phyloP scores from a whole-genome alignment of 805 yeast species.

The Starmerella floricola region DNA sequence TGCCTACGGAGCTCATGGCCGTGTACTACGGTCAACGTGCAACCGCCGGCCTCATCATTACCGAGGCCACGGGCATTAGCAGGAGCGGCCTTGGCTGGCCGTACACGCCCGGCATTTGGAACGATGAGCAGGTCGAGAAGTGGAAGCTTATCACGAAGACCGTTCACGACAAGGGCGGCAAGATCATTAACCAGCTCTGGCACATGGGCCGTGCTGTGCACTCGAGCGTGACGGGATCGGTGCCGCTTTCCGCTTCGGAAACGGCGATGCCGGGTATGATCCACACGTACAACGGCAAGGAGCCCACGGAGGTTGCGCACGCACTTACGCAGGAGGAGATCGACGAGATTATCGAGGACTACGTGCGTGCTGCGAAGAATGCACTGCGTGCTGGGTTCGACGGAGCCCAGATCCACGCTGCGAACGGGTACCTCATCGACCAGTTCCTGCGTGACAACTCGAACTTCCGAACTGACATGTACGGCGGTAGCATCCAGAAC shows the following conservation, averaged over 20 bases:
- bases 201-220: constrained; percentile 20
- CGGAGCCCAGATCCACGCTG: constrained; percentile 54
- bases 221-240: constrained; percentile 14
- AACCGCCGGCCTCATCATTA: constrained; percentile 35
- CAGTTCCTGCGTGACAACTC: constrained; percentile 36
- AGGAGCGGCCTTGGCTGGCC: constrained; percentile 34
- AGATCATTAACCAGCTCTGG: constrained; percentile 19
- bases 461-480: constrained; percentile 46
- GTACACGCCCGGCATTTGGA: constrained; percentile 25
- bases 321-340: constrained; percentile 38
- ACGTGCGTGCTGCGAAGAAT: constrained; percentile 40
- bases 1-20: constrained; percentile 36
- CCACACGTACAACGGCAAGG: constrained; percentile 14
- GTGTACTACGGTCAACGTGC: constrained; percentile 49
- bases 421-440: constrained; percentile 47
- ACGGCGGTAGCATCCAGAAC: constrained; percentile 51
- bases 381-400: constrained; percentile 47
- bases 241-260: constrained; percentile 10
- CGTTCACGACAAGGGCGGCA: constrained; percentile 24
- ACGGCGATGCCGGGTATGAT: constrained; percentile 1
- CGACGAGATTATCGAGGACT: constrained; percentile 34
- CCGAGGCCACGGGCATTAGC: constrained; percentile 46
- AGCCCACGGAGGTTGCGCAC: constrained; percentile 21
- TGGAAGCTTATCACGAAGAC: constrained; percentile 30
- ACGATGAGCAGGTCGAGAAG: constrained; percentile 25